phyloP scores from a whole-genome alignment of 257 asterid species.

The Lithospermum erythrorhizon region DNA sequence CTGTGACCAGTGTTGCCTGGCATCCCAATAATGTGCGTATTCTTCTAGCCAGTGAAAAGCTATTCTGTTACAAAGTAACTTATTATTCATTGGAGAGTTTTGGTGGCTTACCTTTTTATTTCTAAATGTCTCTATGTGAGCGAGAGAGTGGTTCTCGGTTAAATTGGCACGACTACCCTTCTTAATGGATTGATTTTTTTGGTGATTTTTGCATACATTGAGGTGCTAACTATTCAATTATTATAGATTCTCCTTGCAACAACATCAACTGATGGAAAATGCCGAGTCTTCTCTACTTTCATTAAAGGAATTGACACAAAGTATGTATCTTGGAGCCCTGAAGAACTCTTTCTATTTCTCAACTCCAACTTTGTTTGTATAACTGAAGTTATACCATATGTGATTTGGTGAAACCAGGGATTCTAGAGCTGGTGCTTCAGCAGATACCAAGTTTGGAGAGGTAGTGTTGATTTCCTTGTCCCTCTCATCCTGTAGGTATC shows the following conservation, averaged over 20 bases:
- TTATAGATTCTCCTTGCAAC: conserved; percentile 81
- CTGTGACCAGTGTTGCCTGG: conserved; percentile 96
- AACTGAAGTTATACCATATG: conserved; percentile 9
- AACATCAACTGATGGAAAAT: conserved; percentile 96
- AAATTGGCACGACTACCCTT: background rate
- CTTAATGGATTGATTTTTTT: background rate
- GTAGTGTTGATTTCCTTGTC: conserved; percentile 22
- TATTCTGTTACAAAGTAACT: background rate
- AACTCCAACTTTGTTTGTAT: conserved; percentile 6
- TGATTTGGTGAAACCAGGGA: conserved; percentile 39
- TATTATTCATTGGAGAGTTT: background rate
- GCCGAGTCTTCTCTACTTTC: conserved; percentile 93
- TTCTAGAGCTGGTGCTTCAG: conserved; percentile 35
- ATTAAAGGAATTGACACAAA: conserved; percentile 90
- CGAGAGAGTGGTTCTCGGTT: background rate
- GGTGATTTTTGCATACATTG: background rate
- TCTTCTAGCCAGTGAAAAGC: background rate
- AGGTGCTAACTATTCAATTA: background rate
- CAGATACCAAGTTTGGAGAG: conserved; percentile 93
- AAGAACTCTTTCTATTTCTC: conserved; percentile 10
- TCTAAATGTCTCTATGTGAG: background rate
- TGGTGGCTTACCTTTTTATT: background rate
- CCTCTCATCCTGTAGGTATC: background rate
- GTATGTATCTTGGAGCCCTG: conserved; percentile 32
- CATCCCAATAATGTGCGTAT: conserved; percentile 89